These are phyloP conservation scores for Boletus pseudopeckii DNA, from an alignment of 768 basidiomycete species.

Conservation along the genomic window DNA sequence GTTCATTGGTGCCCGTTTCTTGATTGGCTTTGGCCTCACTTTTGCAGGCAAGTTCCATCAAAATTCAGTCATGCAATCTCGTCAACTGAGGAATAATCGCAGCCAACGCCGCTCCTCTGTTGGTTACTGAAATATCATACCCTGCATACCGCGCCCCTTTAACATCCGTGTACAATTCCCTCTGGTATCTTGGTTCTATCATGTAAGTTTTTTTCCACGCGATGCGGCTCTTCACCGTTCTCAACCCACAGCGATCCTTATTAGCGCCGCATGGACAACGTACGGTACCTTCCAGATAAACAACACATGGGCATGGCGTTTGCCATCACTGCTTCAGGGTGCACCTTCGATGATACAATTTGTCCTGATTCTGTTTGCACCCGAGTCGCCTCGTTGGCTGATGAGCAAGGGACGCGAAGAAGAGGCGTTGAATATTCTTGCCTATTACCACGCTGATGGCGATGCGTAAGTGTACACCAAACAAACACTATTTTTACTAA, in stretches of 20 bases:
- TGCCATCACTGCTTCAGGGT: conserved; percentile 72
- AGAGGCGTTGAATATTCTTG: conserved; percentile 65
- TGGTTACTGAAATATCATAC: conserved; percentile 85
- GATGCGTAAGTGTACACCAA: conserved; percentile 42
- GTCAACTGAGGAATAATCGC: conserved; percentile 7
- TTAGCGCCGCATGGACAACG: conserved; percentile 77
- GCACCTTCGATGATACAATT: conserved; percentile 69
- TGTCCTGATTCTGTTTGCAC: conserved; percentile 60
- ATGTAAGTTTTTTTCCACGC: conserved; percentile 42
- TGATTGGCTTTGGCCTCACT: conserved; percentile 74
- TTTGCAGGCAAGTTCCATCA: conserved; percentile 48
- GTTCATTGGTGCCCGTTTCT: conserved; percentile 80
- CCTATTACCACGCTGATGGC: conserved; percentile 82
- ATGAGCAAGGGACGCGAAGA: conserved; percentile 69
- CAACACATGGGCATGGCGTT: conserved; percentile 77
- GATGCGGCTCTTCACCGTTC: neutral
- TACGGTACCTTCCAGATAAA: conserved; percentile 74
- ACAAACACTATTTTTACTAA: neutral
- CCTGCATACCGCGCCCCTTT: conserved; percentile 77
- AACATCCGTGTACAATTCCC: conserved; percentile 77
- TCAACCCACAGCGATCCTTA: neutral
- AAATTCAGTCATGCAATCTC: neutral
- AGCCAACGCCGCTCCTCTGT: conserved; percentile 75
- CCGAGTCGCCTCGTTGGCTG: conserved; percentile 85
- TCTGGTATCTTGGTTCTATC: conserved; percentile 85